Base-by-base conservation (phyloP, 768 basidiomycete species). In the Lentinula raphanica region DNA sequence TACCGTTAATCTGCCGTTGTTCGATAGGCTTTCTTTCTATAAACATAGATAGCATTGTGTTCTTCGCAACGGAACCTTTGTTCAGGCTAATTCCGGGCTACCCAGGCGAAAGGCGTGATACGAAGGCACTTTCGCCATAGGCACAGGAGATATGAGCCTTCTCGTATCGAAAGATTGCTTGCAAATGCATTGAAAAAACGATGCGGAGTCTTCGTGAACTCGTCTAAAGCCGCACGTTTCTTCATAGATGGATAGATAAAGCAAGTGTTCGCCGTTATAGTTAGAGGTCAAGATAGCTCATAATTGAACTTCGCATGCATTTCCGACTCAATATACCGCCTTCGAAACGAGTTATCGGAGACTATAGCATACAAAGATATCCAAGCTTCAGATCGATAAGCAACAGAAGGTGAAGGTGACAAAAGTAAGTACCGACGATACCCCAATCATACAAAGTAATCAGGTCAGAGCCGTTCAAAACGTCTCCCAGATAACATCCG, bases 401-500 rank as follows among this genome's bases (percentile, higher is more conserved):
- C 45, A 23, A 46, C 23, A 25, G 27, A 13, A 46, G 45, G n/a
- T n/a, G n/a, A n/a, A 19, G 17, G 12, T 28, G 9, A 9, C 27
- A 11, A 49, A 31, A 28, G n/a, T 19, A n/a, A 49, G 46, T 49
- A 49, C 49, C 49, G 49, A 36, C 19, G 32, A 50, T 36, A 50
- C 32, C 49, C 49, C 29, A 50, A 36, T 50, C 19, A 32, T 21
- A 36, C 0, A 50, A 13, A 36, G 29, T n/a, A 50, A 13, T 31
- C 46, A 6, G 29, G n/a, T 7, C 17, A 48, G 29, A 31, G 7
- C 13, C 8, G 5, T 23, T 32, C 23, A 93, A 69, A 86, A 92
- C 5, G 85, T 87, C 71, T 90, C 87, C 91, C 91, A 93, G 61
- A 87, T 75, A 12, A 80, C 63, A 59, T 88, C 81, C 0, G 87